Percentiles rank a stretch among this genome's conserved stretches.
Evolutionary conservation across 1,284 basidiomycete species (phyloP).

Genomic region (Cryptococcus wingfieldii): DNA sequence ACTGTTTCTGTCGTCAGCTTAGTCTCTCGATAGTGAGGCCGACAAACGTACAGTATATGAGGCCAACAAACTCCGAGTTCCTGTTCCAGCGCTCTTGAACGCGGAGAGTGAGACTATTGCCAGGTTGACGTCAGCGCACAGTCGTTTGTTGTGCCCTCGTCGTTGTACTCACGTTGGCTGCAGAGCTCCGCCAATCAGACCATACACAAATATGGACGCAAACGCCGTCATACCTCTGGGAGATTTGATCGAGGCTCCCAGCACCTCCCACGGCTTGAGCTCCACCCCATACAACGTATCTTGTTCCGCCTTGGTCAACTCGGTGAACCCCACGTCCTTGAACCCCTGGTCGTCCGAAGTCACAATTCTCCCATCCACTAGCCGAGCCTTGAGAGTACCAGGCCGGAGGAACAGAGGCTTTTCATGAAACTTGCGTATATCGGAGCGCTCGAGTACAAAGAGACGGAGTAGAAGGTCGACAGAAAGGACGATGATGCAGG

Average conservation of each 20-base stretch:
- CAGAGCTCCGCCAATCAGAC: constrained; percentile 45
- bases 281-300: constrained; percentile 7
- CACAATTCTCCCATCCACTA: background rate
- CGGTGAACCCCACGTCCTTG: background rate
- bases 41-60: constrained; percentile 56
- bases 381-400: background rate
- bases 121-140: no score
- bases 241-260: constrained; percentile 54
- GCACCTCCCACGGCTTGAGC: constrained; percentile 47
- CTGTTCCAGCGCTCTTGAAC: constrained; percentile 60
- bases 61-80: constrained; percentile 59
- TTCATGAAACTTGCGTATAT: constrained; percentile 30
- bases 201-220: constrained; percentile 58
- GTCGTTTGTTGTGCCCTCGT: background rate
- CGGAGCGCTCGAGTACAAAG: constrained; percentile 51
- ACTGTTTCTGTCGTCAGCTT: constrained; percentile 34
- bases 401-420: background rate
- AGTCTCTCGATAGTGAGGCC: background rate
- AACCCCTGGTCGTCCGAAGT: background rate
- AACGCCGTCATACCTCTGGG: constrained; percentile 58
- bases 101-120: constrained; percentile 59
- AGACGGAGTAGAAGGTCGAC: constrained; percentile 59
- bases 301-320: background rate
- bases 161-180: constrained; percentile 32
- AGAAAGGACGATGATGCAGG: constrained; percentile 58